Evolutionary conservation across 129 eudicot species (phyloP).

Genomic region (Centrapalus pauciflorus): DNA sequence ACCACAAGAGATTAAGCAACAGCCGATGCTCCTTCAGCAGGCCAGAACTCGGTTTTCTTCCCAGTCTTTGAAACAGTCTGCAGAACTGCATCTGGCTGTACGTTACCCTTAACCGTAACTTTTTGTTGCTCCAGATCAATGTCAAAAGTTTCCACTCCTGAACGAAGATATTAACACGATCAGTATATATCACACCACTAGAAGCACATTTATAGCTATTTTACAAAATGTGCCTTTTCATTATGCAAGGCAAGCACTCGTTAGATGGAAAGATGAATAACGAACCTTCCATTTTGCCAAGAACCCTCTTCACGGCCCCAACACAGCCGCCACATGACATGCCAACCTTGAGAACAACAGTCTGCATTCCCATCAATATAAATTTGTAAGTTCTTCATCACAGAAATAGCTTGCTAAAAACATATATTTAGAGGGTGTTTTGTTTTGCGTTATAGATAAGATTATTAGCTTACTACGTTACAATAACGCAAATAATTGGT

Average conservation of each 20-base stretch:
- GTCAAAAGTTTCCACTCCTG: conserved; percentile 86
- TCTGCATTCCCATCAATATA: conserved; percentile 43
- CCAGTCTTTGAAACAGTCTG: conserved; percentile 95
- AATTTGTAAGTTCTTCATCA: conserved; percentile 1
- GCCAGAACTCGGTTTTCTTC: conserved; percentile 84
- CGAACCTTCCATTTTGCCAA: conserved; percentile 93
- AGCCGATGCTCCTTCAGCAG: conserved; percentile 36
- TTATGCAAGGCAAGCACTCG: too few relatives aligned
- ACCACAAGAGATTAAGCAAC: conserved; percentile 25
- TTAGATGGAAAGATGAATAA: background rate
- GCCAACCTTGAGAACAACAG: conserved; percentile 89
- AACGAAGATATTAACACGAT: background rate
- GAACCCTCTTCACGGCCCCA: conserved; percentile 88
- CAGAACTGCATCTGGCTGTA: conserved; percentile 78
- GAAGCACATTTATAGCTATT: background rate
- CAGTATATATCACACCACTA: background rate
- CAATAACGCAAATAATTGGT: too few relatives aligned
- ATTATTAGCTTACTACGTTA: too few relatives aligned
- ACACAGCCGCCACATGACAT: conserved; percentile 97
- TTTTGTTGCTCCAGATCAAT: conserved; percentile 76
- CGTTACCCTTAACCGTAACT: conserved; percentile 92
- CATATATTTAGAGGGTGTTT: too few relatives aligned
- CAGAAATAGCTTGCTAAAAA: too few relatives aligned
- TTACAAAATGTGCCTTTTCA: too few relatives aligned
- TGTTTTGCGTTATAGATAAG: too few relatives aligned